Evolutionary conservation across 805 yeast species (phyloP), one percentile per base, ranked within the genome.

Genomic region (Saccharomycopsis selenospora): DNA sequence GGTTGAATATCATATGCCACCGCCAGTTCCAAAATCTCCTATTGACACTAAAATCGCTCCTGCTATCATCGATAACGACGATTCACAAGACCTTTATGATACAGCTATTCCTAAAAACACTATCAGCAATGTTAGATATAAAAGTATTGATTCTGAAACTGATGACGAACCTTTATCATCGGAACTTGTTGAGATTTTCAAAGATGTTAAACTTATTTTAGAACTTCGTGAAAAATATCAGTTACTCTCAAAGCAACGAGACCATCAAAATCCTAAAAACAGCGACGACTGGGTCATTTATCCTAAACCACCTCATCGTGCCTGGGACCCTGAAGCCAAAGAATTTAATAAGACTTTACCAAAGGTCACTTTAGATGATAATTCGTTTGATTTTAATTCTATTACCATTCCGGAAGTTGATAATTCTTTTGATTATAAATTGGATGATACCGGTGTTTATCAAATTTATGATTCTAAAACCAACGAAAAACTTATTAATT

Each of bases 281-380:
- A 60, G 58, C 23, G 67, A 64, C 14, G 66, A 63, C 36, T 93
- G 98, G 98, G 61, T 61, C 13, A 80, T 93, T 44, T 91, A 90
- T 61, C 99, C 99, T 0, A 79, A 82, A 8, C 97, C 98, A 1
- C 99, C 99, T 11, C 80, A 80, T 55, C 97, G 99, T 2, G 80
- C 91, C 57, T 80, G 93, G 81, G 74, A 83, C 66, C 67, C 74
- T 4, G 73, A 67, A 14, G 57, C 67, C 42, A 71, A 64, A 55
- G 61, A 71, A 38, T 78, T 73, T 59, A 74, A 63, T 43, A 52
- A 69, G 24, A 52, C 56, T 1, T 46, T 74, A 43, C 75, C 77
- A 50, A 59, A 66, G 14, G 73, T 71, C 17, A 75, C 75, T 3
- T 69, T 65, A 23, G 64, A 60, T 30, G 67, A 65, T 42, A 53